A percentile compares a stretch with the other conserved stretches of the same genome.
phyloP scores from a whole-genome alignment of 495 filamentous ascomycete genomes.

The Wilcoxina mikolae region DNA sequence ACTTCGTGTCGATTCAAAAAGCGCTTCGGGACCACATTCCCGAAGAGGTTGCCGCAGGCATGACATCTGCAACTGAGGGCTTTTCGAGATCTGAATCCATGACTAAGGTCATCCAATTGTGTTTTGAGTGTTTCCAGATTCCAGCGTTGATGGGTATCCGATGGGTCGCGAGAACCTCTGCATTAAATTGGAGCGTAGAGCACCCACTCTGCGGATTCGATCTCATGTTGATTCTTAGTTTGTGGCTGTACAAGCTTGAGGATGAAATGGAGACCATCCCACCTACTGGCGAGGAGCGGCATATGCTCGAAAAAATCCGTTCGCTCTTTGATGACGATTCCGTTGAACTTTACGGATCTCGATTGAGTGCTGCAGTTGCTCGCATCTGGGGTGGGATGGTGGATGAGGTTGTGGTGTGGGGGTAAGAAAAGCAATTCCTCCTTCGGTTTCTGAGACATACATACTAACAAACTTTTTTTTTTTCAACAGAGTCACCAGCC shows the following conservation, averaged over 20 bases:
- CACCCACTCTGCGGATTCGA: slow-evolving; percentile 94
- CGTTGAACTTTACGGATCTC: slow-evolving; percentile 58
- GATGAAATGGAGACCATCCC: slow-evolving; percentile 72
- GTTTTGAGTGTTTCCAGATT: slow-evolving; percentile 95
- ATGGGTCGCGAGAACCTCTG: slow-evolving; percentile 92
- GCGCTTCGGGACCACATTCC: slow-evolving; percentile 92
- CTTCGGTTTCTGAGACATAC: background rate
- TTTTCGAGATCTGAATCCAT: slow-evolving; percentile 93
- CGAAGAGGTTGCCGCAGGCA: slow-evolving; percentile 89
- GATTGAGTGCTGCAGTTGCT: slow-evolving; percentile 84
- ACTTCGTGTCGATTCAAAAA: slow-evolving; percentile 89
- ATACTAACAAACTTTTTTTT: background rate
- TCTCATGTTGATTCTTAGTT: slow-evolving; percentile 93
- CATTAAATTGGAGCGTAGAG: slow-evolving; percentile 98
- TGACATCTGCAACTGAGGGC: slow-evolving; percentile 82
- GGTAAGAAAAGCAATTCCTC: slow-evolving; percentile 41
- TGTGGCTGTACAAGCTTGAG: slow-evolving; percentile 98
- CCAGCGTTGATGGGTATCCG: slow-evolving; percentile 88
- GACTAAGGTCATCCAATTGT: slow-evolving; percentile 96
- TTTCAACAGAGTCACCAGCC: slow-evolving; percentile 65
- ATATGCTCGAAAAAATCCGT: slow-evolving; percentile 91
- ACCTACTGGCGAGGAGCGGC: slow-evolving; percentile 75
- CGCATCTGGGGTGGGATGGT: slow-evolving; percentile 95
- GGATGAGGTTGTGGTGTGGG: slow-evolving; percentile 98
- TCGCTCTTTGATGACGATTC: slow-evolving; percentile 81